Base-by-base conservation (phyloP, 208 protist genomes). In the Trypanosomatidae sp. region DNA sequence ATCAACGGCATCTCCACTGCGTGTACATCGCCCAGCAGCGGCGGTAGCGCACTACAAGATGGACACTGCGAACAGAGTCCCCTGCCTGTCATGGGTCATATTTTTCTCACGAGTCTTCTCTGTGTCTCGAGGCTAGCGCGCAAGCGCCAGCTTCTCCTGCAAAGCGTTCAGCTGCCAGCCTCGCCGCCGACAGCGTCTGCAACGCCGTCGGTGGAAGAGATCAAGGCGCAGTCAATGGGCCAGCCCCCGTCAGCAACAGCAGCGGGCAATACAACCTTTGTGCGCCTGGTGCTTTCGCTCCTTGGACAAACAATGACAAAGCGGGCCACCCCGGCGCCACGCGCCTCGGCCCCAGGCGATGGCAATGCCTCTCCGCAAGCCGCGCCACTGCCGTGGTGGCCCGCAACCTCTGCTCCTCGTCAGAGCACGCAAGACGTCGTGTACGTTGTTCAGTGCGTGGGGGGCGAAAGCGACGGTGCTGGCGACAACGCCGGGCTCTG, bases 251-350 rank as follows among this genome's bases (percentile, higher is more conserved):
- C 67, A 3, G 47, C 39, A n/a, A 15, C 66, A 7, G 44, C 25
- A 49, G 52, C 47, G 6, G 28, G 22, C 25, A 43, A 50, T 30
- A n/a, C 52, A 15, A 68, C 73, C 44, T 56, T 79, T 12, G 64
- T 74, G 39, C 68, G 75, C 9, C 62, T 79, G 19, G 75, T 79
- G 22, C 36, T 79, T 17, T 74, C 69, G 8, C 50, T 79, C 53
- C 69, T 73, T 5, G 65, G 64, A 44, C 55, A 41, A 28, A 19
- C 66, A 30, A 17, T 30, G 46, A 59, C 28, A 33, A 36, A 25
- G n/a, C n/a, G 43, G 13, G 47, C 41, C 6, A 13, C 19, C 47
- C 53, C 25, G 25, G 39, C 17, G 0, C 25, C 71, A 46, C 36
- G 39, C 22, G 12, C 39, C 15, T 9, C 62, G 2, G 52, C 49